These are phyloP conservation scores for Grosmannia serpens DNA, from an alignment of 2,329 filamentous ascomycete species.

Conservation along the genomic window DNA sequence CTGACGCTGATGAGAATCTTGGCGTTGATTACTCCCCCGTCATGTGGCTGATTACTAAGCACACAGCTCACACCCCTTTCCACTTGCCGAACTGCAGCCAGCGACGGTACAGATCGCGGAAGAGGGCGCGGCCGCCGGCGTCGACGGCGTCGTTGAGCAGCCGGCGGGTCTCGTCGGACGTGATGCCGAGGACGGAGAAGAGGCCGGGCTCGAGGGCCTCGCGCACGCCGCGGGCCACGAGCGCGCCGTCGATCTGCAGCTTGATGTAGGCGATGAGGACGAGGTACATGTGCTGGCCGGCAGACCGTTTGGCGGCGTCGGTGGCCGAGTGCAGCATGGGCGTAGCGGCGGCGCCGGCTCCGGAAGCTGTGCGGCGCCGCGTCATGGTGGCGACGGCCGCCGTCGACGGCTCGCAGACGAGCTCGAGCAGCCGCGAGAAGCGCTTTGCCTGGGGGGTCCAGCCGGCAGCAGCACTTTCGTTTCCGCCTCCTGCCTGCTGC, in stretches of 20 bases:
- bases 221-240: slow-evolving; percentile 36
- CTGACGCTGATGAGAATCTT: too few relatives aligned
- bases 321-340: slow-evolving; percentile 43
- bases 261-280: slow-evolving; percentile 48
- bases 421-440: slow-evolving; percentile 19
- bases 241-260: slow-evolving; percentile 41
- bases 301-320: slow-evolving; percentile 48
- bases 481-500: slow-evolving; percentile 12
- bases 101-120: slow-evolving; percentile 45
- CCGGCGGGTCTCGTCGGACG: slow-evolving; percentile 39
- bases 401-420: slow-evolving; percentile 41
- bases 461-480: slow-evolving; percentile 14
- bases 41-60: not conserved
- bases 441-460: slow-evolving; percentile 33
- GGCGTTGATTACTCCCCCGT: too few relatives aligned
- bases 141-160: slow-evolving; percentile 51
- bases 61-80: slow-evolving; percentile 37
- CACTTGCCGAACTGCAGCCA: slow-evolving; percentile 55
- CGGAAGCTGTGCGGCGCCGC: not conserved
- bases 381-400: slow-evolving; percentile 33
- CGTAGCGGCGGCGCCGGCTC: not conserved
- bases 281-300: slow-evolving; percentile 50
- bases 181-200: slow-evolving; percentile 48
- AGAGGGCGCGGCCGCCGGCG: slow-evolving; percentile 44
- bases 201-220: slow-evolving; percentile 46